Evolutionary conservation across 148 eudicot genomes (phyloP), one percentile per base, ranked within the genome.

Genomic region (Mesembryanthemum crystallinum): DNA sequence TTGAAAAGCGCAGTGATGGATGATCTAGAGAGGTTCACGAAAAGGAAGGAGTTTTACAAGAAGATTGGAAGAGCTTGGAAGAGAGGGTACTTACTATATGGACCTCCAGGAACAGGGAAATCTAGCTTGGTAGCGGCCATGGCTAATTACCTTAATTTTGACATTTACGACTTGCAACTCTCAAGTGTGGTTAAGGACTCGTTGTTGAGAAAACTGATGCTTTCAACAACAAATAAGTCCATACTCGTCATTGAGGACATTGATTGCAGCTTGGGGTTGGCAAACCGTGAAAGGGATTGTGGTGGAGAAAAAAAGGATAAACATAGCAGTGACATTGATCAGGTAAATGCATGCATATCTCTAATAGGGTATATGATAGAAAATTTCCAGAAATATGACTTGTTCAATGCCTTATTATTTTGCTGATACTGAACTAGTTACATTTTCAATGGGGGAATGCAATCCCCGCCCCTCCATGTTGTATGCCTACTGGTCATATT

Each of bases 81-180:
- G n/a, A n/a, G n/a, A n/a, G n/a, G n/a, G n/a, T n/a, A n/a, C n/a
- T n/a, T n/a, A n/a, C n/a, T n/a, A n/a, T n/a, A n/a, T n/a, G n/a
- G n/a, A n/a, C n/a, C n/a, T n/a, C n/a, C 86, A 5, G 86, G 86
- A 27, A 83, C 86, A 0, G 86, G 86, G 8, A 83, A 83, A 29
- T 83, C 86, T 0, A 83, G 86, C 78, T 64, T 83, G 58, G 69
- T 83, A 28, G 86, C 83, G 0, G 86, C 86, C 27, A 83, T 83
- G 80, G 86, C 86, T 12, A 79, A 83, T 54, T 45, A 83, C 69
- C 77, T 83, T 23, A 74, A 77, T 69, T 83, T 83, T 9, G 77
- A 83, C 63, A 63, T 83, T 28, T 83, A 72, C 58, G 83, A 83
- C 47, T 52, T 83, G 45, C 80, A 83, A 69, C 78, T 83, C 7